Evolutionary conservation across 495 filamentous ascomycete genomes (phyloP), one percentile per base, ranked within the genome.

Genomic region (Aspergillus kassunensis): DNA sequence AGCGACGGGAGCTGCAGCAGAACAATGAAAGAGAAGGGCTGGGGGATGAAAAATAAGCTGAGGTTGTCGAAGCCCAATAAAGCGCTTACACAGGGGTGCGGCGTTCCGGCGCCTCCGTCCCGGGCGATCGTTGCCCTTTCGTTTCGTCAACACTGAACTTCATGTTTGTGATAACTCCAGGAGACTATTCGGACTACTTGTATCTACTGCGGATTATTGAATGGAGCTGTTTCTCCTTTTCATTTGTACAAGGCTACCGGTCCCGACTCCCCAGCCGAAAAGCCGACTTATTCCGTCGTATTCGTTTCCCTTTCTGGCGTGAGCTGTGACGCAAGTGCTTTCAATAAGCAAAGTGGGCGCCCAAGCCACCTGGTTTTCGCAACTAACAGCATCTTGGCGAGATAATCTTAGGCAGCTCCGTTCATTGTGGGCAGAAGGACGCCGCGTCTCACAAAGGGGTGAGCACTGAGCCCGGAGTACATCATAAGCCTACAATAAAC

Each of bases 11-110:
- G 29, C 24, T 41, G 49, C 15, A 16, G 44, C 43, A 35, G 42
- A 39, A 54, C 35, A 54, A 45, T 33, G 58, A 56, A 29, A 54
- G 34, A 47, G 40, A 49, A 39, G 47, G 43, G 36, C 29, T 19
- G 45, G 45, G 31, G 51, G 54, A 44, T 40, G 41, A 47, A 47
- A 56, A 61, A 58, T 53, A 63, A 62, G 60, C 53, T 63, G 59
- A 37, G 51, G 47, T 53, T 53, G 44, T 45, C 25, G 30, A 49
- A 29, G 29, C 45, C 39, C 52, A 49, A 52, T 52, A 44, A 42
- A 54, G 37, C 35, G 50, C 29, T 49, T 42, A 51, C 55, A 54
- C 44, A 56, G 57, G 52, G 53, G 46, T 27, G 46, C 59, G 53
- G 49, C 44, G 53, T 60, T 58, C 49, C 63, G 56, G 47, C 24